Evolutionary conservation across 352 stramenopile species (phyloP).

Genomic region (Sclerospora graminicola): DNA sequence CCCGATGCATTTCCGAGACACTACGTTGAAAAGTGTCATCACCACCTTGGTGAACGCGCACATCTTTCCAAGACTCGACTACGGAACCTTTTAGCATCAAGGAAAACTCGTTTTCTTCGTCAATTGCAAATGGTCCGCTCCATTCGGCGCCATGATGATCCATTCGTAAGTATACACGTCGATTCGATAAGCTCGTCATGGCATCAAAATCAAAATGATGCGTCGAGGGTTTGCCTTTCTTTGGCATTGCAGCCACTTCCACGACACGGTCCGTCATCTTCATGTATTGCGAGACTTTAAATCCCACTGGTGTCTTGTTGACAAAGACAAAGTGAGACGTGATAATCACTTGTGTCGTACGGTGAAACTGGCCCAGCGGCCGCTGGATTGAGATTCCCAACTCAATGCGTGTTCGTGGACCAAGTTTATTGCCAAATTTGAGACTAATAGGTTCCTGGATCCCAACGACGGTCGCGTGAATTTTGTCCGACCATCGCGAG

Average conservation of each 20-base stretch:
- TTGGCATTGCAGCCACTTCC: conserved; percentile 38
- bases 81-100: conserved; percentile 62
- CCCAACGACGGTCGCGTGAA: conserved; percentile 76
- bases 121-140: conserved; percentile 70
- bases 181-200: conserved; percentile 35
- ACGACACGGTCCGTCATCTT: conserved; percentile 52
- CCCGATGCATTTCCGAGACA: conserved; percentile 39
- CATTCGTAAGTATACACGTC: conserved; percentile 67
- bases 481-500: conserved; percentile 79
- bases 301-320: conserved; percentile 66
- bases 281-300: conserved; percentile 67
- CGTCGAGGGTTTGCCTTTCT: conserved; percentile 23
- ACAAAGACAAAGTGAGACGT: conserved; percentile 82
- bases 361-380: conserved; percentile 77
- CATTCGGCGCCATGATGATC: conserved; percentile 61
- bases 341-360: conserved; percentile 79
- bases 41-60: conserved; percentile 22
- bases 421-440: conserved; percentile 63
- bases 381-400: conserved; percentile 82
- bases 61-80: conserved; percentile 34
- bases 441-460: conserved; percentile 74
- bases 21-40: conserved; percentile 36
- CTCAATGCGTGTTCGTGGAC: conserved; percentile 58
- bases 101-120: conserved; percentile 82
- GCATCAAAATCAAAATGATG: conserved; percentile 69